phyloP scores from a whole-genome alignment of 2,329 filamentous ascomycete species.

The Calycina marina region DNA sequence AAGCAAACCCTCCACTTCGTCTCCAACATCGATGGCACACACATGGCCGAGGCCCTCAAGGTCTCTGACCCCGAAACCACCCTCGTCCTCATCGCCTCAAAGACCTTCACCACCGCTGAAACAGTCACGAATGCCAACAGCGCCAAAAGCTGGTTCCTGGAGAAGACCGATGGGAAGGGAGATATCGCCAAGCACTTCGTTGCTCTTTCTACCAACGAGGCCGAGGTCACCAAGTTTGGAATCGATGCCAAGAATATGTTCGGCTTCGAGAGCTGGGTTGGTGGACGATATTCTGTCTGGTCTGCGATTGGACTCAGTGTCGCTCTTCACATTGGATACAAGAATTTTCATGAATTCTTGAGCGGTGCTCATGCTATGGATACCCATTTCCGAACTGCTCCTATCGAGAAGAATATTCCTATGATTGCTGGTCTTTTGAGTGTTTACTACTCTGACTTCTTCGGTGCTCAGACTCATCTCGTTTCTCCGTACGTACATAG shows the following conservation, averaged over 20 bases:
- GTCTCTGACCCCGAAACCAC: conserved; percentile 90
- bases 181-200: conserved; percentile 99
- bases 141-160: conserved; percentile 92
- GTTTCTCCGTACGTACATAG: conserved; percentile 67
- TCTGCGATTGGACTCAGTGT: conserved; percentile 95
- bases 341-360: conserved; percentile 96
- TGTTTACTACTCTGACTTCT: conserved; percentile 99
- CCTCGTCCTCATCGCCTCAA: conserved; percentile 96
- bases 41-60: conserved; percentile 85
- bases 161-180: conserved; percentile 59
- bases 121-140: conserved; percentile 95
- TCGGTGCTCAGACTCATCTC: conserved; percentile 92
- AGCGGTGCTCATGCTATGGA: conserved; percentile 95
- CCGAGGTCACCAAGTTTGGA: conserved; percentile 93
- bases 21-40: conserved; percentile 98
- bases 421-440: conserved; percentile 82
- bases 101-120: conserved; percentile 98
- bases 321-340: conserved; percentile 85
- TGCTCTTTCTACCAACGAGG: conserved; percentile 88
- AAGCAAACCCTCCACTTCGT: conserved; percentile 92
- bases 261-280: conserved; percentile 96
- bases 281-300: conserved; percentile 97
- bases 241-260: conserved; percentile 99
- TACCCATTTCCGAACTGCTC: conserved; percentile 87
- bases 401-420: conserved; percentile 89